A percentile compares a stretch with the other conserved stretches of the same genome.
phyloP scores from a whole-genome alignment of 106 monocot genomes.

The Dioscorea alata region DNA sequence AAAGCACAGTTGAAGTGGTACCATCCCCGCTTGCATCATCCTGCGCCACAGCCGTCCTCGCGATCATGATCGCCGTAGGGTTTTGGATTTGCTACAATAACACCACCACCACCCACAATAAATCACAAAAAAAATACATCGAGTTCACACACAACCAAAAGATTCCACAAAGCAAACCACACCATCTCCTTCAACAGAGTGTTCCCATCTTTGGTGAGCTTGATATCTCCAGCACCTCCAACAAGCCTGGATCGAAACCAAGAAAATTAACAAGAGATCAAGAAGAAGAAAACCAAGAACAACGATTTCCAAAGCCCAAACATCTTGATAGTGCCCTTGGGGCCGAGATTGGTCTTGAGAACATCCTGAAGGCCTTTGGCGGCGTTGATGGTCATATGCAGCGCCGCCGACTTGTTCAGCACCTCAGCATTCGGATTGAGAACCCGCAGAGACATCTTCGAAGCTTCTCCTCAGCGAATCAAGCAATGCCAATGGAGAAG shows the following conservation, averaged over 20 bases:
- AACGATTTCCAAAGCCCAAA: conserved; percentile 6
- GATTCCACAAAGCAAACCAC: background rate
- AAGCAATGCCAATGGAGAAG: background rate
- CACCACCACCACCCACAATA: background rate
- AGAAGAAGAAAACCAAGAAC: background rate
- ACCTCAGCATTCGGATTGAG: conserved; percentile 94
- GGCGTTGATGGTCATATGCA: conserved; percentile 98
- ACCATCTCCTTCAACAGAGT: conserved; percentile 97
- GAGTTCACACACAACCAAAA: too few species aligned
- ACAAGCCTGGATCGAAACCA: conserved; percentile 47
- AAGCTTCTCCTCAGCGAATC: background rate
- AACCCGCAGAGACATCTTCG: conserved; percentile 75
- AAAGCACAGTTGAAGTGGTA: conserved; percentile 87
- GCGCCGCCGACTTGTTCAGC: conserved; percentile 89
- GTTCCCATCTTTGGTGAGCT: conserved; percentile 94
- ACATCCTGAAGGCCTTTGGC: conserved; percentile 94
- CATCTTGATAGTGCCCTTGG: conserved; percentile 97
- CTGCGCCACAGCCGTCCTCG: conserved; percentile 88
- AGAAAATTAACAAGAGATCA: background rate
- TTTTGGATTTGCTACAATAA: conserved; percentile 80
- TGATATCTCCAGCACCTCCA: conserved; percentile 87
- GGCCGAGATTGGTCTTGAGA: conserved; percentile 94
- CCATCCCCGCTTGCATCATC: conserved; percentile 88
- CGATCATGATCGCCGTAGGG: conserved; percentile 94
- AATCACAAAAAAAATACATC: background rate